These are phyloP conservation scores for Psilocybe cubensis DNA, from an alignment of 768 basidiomycete genomes.

Conservation along the genomic window DNA sequence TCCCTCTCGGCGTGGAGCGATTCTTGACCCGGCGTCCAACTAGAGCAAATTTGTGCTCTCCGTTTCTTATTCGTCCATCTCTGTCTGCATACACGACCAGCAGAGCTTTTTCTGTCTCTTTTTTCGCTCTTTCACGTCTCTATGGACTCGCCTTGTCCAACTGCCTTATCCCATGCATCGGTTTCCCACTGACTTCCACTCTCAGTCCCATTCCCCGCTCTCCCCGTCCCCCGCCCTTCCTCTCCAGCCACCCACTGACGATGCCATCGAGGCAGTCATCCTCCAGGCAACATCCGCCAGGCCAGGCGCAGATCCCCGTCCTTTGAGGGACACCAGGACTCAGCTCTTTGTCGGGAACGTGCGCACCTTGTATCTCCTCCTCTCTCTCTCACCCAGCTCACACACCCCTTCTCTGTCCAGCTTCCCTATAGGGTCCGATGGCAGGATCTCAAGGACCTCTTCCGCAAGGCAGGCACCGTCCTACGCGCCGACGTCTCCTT, in stretches of 20 bases:
- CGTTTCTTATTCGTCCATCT: background rate
- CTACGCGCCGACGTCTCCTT: conserved; percentile 78
- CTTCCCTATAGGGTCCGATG: conserved; percentile 96
- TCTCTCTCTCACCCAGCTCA: conserved; percentile 8
- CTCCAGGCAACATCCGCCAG: conserved; percentile 83
- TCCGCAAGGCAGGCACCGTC: conserved; percentile 92
- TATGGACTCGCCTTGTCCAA: conserved; percentile 16
- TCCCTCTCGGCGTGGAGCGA: conserved; percentile 5
- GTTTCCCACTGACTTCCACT: conserved; percentile 6
- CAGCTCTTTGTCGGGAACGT: conserved; percentile 98
- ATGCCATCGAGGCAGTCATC: conserved; percentile 92
- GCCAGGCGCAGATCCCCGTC: conserved; percentile 51
- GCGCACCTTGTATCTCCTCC: conserved; percentile 28
- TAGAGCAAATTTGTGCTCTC: conserved; percentile 7
- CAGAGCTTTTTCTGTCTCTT: background rate
- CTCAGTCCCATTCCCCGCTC: background rate
- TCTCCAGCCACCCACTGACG: conserved; percentile 55
- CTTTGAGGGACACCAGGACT: conserved; percentile 83
- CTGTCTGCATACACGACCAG: conserved; percentile 11
- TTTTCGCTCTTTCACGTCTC: background rate
- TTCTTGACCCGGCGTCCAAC: conserved; percentile 2
- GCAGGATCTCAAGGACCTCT: conserved; percentile 99
- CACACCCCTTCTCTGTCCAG: conserved; percentile 46
- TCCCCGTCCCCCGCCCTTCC: background rate
- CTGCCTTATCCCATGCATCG: conserved; percentile 15